Base-by-base conservation (phyloP, 176 grass and related monocot species). In the Cocos nucifera region DNA sequence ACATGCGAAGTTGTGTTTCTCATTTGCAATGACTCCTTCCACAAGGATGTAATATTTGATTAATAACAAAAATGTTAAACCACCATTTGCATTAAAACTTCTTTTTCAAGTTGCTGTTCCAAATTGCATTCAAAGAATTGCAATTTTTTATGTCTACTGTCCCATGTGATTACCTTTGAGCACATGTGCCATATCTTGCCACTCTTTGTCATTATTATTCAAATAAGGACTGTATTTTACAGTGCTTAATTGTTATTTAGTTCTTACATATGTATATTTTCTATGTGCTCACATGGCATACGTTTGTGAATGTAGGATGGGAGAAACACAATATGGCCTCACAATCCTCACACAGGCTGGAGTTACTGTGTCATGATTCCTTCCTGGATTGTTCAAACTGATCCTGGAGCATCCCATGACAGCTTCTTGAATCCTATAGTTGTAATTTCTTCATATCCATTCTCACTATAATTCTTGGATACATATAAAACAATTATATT, bases 291-390 rank as follows among this genome's bases (percentile, higher is more conserved):
- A 20, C 49, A 63, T 27, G 16, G 5, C 68, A 44, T 70, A 12
- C 1, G 20, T 70, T 6, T 48, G 30, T 75, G 21, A 25, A 51
- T 55, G 48, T 78, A 98, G 94, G 88, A 92, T 73, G 94, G 94
- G 61, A 92, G 74, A 74, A 92, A 83, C 27, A 89, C 94, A 32
- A 18, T 92, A 44, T 98, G 94, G 94, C 94, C 94, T 69, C 94
- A 98, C 79, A 92, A 92, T 66, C 84, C 82, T 69, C 94, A 81
- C 77, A 92, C 84, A 19, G 94, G 94, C 19, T 98, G 85, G 84
- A 98, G 94, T 79, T 98, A 89, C 78, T 98, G 94, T 79, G 85
- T 98, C 60, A 88, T 75, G 27, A 63, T 98, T 50, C 94, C 94
- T 70, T 98, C 94, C 73, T 98, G 94, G 94, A 92, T 71, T 21